These are phyloP conservation scores for Aspergillus glaucus DNA, from an alignment of 2,329 filamentous ascomycete genomes.

Conservation along the genomic window DNA sequence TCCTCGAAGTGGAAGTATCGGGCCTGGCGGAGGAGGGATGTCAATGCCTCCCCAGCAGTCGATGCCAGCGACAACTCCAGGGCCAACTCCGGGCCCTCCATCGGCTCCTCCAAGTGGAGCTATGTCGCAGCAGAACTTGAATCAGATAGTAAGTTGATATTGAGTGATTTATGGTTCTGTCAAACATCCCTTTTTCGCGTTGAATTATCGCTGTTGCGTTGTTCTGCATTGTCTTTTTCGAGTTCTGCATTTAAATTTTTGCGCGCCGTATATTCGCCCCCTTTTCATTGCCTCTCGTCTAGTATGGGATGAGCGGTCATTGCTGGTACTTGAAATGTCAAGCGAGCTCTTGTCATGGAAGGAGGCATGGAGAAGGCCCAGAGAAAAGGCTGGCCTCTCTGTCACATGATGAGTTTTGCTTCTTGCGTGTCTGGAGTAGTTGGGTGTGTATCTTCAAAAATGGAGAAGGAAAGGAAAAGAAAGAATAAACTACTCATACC, in stretches of 20 bases:
- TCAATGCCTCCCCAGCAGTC: constrained; percentile 45
- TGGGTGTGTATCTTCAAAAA: too few relatives aligned
- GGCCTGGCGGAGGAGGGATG: constrained; percentile 38
- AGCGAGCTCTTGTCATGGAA: too few relatives aligned
- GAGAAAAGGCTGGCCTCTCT: too few relatives aligned
- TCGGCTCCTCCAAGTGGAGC: constrained; percentile 29
- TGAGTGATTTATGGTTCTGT: constrained; percentile 3
- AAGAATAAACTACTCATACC: neutral
- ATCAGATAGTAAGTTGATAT: constrained; percentile 74
- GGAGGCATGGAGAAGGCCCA: too few relatives aligned
- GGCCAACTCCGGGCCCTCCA: constrained; percentile 35
- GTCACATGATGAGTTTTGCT: too few relatives aligned
- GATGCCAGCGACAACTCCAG: constrained; percentile 42
- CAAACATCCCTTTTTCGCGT: constrained; percentile 1
- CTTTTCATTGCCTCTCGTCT: too few relatives aligned
- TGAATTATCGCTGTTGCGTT: neutral
- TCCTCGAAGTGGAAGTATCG: constrained; percentile 44
- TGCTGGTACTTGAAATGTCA: too few relatives aligned
- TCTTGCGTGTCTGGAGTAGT: too few relatives aligned
- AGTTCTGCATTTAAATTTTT: neutral
- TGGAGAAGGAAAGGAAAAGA: too few relatives aligned
- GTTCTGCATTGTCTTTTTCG: constrained; percentile 1
- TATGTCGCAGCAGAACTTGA: constrained; percentile 82
- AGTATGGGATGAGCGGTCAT: too few relatives aligned
- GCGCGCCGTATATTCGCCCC: too few relatives aligned